Conservation (phyloP, 805 yeast genomes). For the Cyberlindnera samutprakarnensis region DNA sequence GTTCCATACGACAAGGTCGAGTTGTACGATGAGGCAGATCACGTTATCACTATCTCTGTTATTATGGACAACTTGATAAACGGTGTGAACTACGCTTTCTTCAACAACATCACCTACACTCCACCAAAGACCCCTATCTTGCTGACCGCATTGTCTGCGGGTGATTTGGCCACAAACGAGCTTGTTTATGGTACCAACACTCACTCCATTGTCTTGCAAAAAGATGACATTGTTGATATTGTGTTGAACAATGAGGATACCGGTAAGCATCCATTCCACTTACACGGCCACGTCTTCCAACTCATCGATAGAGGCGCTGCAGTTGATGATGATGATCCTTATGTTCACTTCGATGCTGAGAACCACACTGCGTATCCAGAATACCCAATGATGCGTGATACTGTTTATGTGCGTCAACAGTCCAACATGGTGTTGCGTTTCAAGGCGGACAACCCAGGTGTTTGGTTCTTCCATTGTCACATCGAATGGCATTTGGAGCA, state of each 20-base stretch:
- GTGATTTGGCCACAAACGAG: conserved; percentile 46
- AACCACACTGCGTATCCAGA: conserved; percentile 50
- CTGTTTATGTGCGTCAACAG: conserved; percentile 69
- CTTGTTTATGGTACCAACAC: conserved; percentile 72
- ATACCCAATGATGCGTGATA: conserved; percentile 80
- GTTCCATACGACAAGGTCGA: conserved; percentile 53
- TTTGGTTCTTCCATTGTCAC: conserved; percentile 98
- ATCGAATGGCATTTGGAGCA: conserved; percentile 97
- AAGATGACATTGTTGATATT: conserved; percentile 58
- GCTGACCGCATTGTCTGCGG: conserved; percentile 69
- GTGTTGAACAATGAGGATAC: conserved; percentile 81
- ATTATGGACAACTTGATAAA: conserved; percentile 75
- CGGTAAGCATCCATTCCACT: conserved; percentile 95
- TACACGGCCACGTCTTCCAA: conserved; percentile 88
- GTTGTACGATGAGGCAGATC: conserved; percentile 59
- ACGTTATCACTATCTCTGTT: conserved; percentile 62
- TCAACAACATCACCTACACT: conserved; percentile 77
- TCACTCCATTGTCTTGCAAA: conserved; percentile 58
- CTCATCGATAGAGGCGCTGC: conserved; percentile 65
- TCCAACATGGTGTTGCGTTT: conserved; percentile 83
- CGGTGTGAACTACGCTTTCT: conserved; percentile 94
- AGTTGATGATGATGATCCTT: conserved; percentile 44
- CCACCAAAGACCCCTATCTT: conserved; percentile 83
- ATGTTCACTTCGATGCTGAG: conserved; percentile 43
- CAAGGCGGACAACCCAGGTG: conserved; percentile 93